These are phyloP conservation scores for Aspergillus sp. DNA, from an alignment of 2,329 filamentous ascomycete genomes.

Conservation along the genomic window DNA sequence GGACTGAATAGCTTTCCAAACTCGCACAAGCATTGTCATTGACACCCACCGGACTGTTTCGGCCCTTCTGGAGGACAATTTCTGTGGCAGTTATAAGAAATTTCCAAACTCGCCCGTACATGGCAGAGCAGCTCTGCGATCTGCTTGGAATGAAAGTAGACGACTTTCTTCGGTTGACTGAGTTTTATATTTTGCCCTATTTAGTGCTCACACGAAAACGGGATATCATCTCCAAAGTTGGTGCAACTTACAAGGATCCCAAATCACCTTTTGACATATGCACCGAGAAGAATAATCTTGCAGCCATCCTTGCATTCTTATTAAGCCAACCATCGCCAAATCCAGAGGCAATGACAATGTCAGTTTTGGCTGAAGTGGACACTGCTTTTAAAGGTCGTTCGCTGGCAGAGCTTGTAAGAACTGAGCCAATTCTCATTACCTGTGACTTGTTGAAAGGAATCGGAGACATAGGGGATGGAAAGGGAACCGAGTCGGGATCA, in stretches of 20 bases:
- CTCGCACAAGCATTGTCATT: slow-evolving; percentile 59
- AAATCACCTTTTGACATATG: slow-evolving; percentile 54
- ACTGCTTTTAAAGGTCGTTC: slow-evolving; percentile 59
- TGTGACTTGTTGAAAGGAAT: slow-evolving; percentile 75
- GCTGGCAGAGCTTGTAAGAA: slow-evolving; percentile 60
- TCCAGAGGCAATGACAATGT: slow-evolving; percentile 59
- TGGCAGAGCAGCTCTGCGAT: slow-evolving; percentile 71
- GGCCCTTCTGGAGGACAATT: slow-evolving; percentile 81
- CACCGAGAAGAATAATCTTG: slow-evolving; percentile 51
- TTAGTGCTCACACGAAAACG: slow-evolving; percentile 69
- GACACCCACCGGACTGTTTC: slow-evolving; percentile 61
- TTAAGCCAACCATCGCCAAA: slow-evolving; percentile 56
- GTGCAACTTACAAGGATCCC: slow-evolving; percentile 53
- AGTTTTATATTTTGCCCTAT: slow-evolving; percentile 75
- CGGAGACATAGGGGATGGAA: slow-evolving; percentile 55
- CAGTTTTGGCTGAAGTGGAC: slow-evolving; percentile 60
- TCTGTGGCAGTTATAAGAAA: slow-evolving; percentile 78
- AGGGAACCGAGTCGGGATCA: slow-evolving; percentile 26
- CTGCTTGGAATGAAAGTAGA: slow-evolving; percentile 67
- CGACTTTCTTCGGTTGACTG: slow-evolving; percentile 66
- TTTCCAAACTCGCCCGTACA: slow-evolving; percentile 69
- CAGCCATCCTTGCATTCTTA: slow-evolving; percentile 51
- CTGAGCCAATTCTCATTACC: slow-evolving; percentile 66
- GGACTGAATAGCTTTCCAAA: slow-evolving; percentile 50
- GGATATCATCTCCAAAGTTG: slow-evolving; percentile 73